Percentiles rank a stretch among this genome's conserved stretches.
phyloP scores from a whole-genome alignment of 2,329 filamentous ascomycete genomes.

The Apiospora malaysiana region DNA sequence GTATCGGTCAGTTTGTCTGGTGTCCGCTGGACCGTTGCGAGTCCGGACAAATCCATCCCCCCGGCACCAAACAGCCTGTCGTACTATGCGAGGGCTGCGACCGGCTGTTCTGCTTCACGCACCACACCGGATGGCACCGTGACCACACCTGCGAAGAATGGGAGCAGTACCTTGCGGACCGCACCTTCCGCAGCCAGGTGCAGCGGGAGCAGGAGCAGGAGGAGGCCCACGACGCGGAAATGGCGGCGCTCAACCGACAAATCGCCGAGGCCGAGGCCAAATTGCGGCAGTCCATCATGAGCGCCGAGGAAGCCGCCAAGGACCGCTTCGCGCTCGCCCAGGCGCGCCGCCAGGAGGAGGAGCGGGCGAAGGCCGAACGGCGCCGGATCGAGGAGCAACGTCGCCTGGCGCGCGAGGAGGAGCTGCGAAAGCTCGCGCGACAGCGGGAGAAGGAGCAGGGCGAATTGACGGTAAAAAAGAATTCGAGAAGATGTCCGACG shows the following conservation, averaged over 20 bases:
- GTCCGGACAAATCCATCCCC: constrained; percentile 57
- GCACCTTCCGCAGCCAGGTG: constrained; percentile 44
- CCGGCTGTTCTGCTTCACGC: constrained; percentile 49
- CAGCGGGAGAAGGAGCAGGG: constrained; percentile 28
- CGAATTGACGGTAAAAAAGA: background rate
- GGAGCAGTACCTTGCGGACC: constrained; percentile 44
- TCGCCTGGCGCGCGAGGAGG: constrained; percentile 15
- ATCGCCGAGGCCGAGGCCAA: constrained; percentile 50
- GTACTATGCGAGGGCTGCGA: constrained; percentile 48
- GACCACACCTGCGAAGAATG: constrained; percentile 50
- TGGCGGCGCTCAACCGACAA: constrained; percentile 49
- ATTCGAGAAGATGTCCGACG: background rate
- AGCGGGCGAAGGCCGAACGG: constrained; percentile 34
- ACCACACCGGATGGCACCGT: constrained; percentile 49
- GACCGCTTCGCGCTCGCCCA: constrained; percentile 38
- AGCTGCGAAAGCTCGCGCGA: constrained; percentile 31
- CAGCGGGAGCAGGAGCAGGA: constrained; percentile 32
- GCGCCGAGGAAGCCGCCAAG: constrained; percentile 47
- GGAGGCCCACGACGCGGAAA: constrained; percentile 36
- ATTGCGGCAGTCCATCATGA: constrained; percentile 28
- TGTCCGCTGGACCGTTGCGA: constrained; percentile 56
- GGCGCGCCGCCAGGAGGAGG: constrained; percentile 35
- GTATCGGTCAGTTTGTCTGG: constrained; percentile 55
- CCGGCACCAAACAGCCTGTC: constrained; percentile 45
- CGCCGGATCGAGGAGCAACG: constrained; percentile 26